Evolutionary conservation across 2,329 filamentous ascomycete genomes (phyloP), one percentile per base, ranked within the genome.

Genomic region (Xylariaceae sp.): DNA sequence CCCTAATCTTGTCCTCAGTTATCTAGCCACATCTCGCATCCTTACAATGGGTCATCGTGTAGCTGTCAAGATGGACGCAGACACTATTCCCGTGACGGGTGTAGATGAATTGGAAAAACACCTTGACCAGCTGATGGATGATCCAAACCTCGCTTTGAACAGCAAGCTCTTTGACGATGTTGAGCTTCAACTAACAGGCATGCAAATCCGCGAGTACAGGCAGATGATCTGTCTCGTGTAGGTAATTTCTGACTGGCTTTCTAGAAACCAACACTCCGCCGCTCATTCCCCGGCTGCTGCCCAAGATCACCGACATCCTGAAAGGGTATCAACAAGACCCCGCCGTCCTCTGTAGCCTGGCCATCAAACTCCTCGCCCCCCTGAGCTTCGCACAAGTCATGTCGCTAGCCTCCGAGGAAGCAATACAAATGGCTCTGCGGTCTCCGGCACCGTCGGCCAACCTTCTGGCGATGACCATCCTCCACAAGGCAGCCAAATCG

Each of bases 121-220:
- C 53, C 63, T 82, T 12, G 64, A 71, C 35, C 59, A 68, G 18
- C 61, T 81, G n/a, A 46, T 67, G 13, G 54, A 59, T 17, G 65
- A 71, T 43, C 61, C 69, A 13, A 59, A 61, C 0, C 55, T 66
- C 1, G 55, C 62, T 1, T 60, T 75, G 24, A 59, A 71, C 43
- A 59, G 61, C 9, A 71, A 70, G 48, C 62, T 81, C 2, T 73
- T 81, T 42, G 77, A 81, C 51, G 62, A 76, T 51, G 69, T 81
- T 31, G 70, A 75, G 50, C 67, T 80, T 3, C 75, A 80, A 52
- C 62, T 81, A 12, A 78, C 66, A 29, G 70, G 74, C 55, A 41
- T 17, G 38, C 17, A 19, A 12, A 32, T 11, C 21, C 12, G n/a
- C 13, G 23, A 2, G 7, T 31, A 8, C 21, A 24, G 11, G 21